These are phyloP conservation scores for Daldinia bambusicola DNA, from an alignment of 495 filamentous ascomycete genomes.

Conservation along the genomic window DNA sequence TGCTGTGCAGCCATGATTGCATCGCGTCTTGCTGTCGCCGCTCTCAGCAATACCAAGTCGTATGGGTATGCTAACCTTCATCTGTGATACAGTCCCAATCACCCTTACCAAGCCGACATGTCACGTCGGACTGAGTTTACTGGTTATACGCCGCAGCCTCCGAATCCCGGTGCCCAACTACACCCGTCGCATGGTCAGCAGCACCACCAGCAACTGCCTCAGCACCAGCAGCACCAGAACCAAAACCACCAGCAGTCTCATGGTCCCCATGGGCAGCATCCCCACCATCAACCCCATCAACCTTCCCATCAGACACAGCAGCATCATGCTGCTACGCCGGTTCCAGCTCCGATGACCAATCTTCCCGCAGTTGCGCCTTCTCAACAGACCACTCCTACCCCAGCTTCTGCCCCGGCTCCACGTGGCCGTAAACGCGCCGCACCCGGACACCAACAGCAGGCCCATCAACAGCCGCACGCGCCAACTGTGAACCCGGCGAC, in stretches of 20 bases:
- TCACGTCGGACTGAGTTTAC: constrained; percentile 55
- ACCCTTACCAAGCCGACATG: constrained; percentile 56
- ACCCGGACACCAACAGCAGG: constrained; percentile 39
- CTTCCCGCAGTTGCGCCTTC: constrained; percentile 44
- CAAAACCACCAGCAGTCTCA: constrained; percentile 42
- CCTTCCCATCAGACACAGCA: constrained; percentile 43
- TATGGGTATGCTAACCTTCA: constrained; percentile 42
- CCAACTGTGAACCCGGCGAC: constrained; percentile 37
- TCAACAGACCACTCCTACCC: constrained; percentile 57
- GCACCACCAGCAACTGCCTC: constrained; percentile 44
- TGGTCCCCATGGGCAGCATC: constrained; percentile 44
- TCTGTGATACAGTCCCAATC: constrained; percentile 50
- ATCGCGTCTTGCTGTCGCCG: constrained; percentile 36
- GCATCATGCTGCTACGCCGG: constrained; percentile 54
- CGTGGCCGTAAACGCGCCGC: constrained; percentile 44
- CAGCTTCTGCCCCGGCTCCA: constrained; percentile 47
- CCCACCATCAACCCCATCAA: constrained; percentile 50
- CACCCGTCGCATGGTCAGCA: constrained; percentile 47
- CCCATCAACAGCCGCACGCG: constrained; percentile 41
- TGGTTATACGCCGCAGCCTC: constrained; percentile 41
- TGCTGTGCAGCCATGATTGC: constrained; percentile 43
- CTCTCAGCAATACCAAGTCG: constrained; percentile 34
- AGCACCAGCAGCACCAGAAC: constrained; percentile 45
- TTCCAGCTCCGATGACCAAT: constrained; percentile 55
- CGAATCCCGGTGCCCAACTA: constrained; percentile 46